Evolutionary conservation across 2,329 filamentous ascomycete genomes (phyloP).

Genomic region (Huntiella bhutanensis): DNA sequence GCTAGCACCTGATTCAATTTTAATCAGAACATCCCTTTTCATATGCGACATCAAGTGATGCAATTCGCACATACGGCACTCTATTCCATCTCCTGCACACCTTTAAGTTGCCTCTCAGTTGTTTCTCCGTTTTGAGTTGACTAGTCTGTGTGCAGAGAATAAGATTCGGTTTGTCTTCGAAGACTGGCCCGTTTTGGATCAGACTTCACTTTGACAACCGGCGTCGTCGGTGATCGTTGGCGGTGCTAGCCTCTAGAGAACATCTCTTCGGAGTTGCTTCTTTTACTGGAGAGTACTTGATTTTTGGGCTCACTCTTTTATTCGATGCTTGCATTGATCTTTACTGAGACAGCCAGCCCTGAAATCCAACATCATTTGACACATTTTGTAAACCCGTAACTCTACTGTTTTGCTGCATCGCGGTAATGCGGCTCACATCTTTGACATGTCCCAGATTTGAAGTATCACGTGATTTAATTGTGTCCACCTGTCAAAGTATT

Average conservation of each 20-base stretch:
- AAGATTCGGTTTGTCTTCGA: slow-evolving; percentile 24
- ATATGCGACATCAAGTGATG: no score
- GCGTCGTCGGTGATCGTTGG: slow-evolving; percentile 10
- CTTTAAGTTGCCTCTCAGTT: slow-evolving; percentile 87
- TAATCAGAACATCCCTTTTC: no score
- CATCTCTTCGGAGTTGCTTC: slow-evolving; percentile 9
- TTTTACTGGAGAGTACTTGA: slow-evolving; percentile 4
- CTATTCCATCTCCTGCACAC: slow-evolving; percentile 43
- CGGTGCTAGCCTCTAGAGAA: slow-evolving; percentile 1
- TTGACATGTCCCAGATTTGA: no score
- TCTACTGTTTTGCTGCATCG: background rate
- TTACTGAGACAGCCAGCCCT: background rate
- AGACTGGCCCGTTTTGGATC: slow-evolving; percentile 33
- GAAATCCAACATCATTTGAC: slow-evolving; percentile 6
- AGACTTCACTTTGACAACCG: slow-evolving; percentile 13
- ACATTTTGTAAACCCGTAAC: slow-evolving; percentile 4
- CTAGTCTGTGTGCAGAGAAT: slow-evolving; percentile 93
- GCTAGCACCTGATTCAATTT: no score
- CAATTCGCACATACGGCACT: background rate
- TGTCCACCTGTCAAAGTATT: no score
- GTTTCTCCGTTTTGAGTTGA: slow-evolving; percentile 67
- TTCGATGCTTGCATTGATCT: slow-evolving; percentile 4
- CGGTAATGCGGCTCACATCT: background rate
- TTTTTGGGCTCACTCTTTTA: slow-evolving; percentile 6
- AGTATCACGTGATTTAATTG: no score